Evolutionary conservation across 73 alveolate species (phyloP).

Genomic region (Symbiodinium pilosum): DNA sequence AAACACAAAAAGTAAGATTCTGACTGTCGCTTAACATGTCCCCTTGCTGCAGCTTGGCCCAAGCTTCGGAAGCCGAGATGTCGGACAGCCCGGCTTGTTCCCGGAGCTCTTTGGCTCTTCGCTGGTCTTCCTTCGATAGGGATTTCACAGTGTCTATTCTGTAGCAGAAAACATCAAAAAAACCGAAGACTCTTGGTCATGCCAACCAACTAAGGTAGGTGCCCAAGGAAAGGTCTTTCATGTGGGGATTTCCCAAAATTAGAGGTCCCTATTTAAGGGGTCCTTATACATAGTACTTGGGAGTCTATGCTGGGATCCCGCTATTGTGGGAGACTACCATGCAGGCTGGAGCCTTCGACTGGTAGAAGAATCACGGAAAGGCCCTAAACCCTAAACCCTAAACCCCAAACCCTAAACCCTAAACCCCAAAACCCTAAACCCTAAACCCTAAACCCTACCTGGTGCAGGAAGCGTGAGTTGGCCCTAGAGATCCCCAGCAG

Average conservation of each 20-base stretch:
- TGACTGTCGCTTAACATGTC: not conserved
- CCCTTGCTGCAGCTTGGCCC: not conserved
- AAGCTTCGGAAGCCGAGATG: conserved; percentile 36
- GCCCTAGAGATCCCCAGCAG: too few relatives aligned
- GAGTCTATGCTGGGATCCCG: not conserved
- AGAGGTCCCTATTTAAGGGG: not conserved
- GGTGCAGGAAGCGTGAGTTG: too few relatives aligned
- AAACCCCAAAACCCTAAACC: not conserved
- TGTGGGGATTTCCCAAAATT: not conserved
- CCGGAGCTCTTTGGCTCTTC: conserved; percentile 20
- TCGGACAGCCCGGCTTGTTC: not conserved
- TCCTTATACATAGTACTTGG: not conserved
- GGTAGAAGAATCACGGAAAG: too few relatives aligned
- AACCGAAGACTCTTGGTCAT: too few relatives aligned
- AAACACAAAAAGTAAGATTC: not conserved
- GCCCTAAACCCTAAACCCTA: not conserved
- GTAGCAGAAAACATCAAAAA: too few relatives aligned
- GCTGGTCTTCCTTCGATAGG: conserved; percentile 50
- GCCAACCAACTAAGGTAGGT: too few relatives aligned
- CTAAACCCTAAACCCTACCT: not conserved
- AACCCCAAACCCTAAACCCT: not conserved
- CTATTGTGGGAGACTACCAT: too few relatives aligned
- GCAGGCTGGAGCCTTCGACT: too few relatives aligned
- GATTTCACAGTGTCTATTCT: too few relatives aligned
- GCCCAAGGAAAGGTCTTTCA: not conserved